These are phyloP conservation scores for Purpureocillium lavendulum DNA, from an alignment of 2,329 filamentous ascomycete species.

Conservation along the genomic window DNA sequence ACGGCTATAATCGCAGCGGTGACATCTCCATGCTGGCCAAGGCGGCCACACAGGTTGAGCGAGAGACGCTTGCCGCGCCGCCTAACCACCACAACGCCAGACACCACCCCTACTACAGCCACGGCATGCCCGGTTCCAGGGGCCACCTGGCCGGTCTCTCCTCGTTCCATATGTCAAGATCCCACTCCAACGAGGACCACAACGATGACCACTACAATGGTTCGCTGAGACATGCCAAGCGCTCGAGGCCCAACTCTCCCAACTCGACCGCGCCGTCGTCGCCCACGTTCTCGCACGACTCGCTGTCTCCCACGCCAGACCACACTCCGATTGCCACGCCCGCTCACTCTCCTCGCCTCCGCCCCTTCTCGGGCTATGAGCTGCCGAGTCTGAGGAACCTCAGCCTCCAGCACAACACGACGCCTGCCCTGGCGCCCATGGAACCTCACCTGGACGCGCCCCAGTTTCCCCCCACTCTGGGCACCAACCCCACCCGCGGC, in stretches of 20 bases:
- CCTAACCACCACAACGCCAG: conserved; percentile 35
- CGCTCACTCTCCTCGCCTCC: conserved; percentile 84
- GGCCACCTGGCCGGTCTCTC: conserved; percentile 67
- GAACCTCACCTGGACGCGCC: conserved; percentile 44
- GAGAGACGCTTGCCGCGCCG: conserved; percentile 39
- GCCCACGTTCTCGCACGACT: conserved; percentile 93
- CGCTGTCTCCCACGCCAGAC: conserved; percentile 88
- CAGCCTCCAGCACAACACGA: conserved; percentile 42
- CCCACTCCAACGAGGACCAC: conserved; percentile 73
- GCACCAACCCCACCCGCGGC: conserved; percentile 41
- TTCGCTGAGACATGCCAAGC: conserved; percentile 66
- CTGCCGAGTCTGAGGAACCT: conserved; percentile 74
- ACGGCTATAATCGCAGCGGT: conserved; percentile 39
- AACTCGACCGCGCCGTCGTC: conserved; percentile 94
- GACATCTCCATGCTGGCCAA: conserved; percentile 55
- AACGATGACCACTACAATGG: conserved; percentile 68
- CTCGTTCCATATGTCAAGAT: conserved; percentile 90
- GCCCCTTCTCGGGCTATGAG: conserved; percentile 70
- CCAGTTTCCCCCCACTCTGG: conserved; percentile 38
- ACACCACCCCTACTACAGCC: conserved; percentile 46
- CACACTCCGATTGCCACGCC: conserved; percentile 98
- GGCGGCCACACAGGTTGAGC: conserved; percentile 53
- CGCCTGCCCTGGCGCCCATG: conserved; percentile 49
- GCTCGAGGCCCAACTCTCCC: conserved; percentile 86
- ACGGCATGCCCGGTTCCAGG: conserved; percentile 39